Evolutionary conservation across 257 asterid genomes (phyloP), one percentile per base, ranked within the genome.

Genomic region (Plantago ovata): DNA sequence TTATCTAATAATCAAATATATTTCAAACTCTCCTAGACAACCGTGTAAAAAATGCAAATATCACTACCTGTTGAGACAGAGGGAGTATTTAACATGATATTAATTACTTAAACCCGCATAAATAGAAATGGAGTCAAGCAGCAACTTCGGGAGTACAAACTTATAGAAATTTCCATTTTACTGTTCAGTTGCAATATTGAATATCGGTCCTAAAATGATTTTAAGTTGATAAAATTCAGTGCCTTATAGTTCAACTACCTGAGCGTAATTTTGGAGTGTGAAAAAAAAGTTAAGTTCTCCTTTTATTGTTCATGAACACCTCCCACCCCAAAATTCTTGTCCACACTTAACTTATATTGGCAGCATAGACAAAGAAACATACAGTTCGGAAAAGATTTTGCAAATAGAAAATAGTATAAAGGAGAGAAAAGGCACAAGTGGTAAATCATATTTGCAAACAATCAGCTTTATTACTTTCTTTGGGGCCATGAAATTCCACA

Each of bases 401-500:
- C 39, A 44, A 58, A 46, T 61, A 53, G 32, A 48, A 6, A 28
- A 3, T 28, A 28, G 36, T 28, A 28, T 4, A n/a, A 12, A 10
- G 20, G 43, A 42, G 48, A 58, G 53, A 32, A 43, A 45, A 15
- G 23, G n/a, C 19, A 50, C 9, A 13, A 50, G 28, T 13, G 14
- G 38, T 52, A 28, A 21, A 52, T 54, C 12, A n/a, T 38, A 45
- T n/a, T n/a, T 44, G 19, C 15, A 62, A 59, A 54, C 53, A 1
- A 7, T 18, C 15, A 15, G 54, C 22, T 43, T 40, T 71, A 66
- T 74, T 90, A 90, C 98, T 90, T 83, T 87, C 96, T 86, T 90
- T 90, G 24, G 98, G 98, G 56, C 98, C 98, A 50, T 87, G 87
- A 72, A 90, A 90, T 60, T 79, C 76, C 64, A 90, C 95, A 46